Evolutionary conservation across 2,329 filamentous ascomycete species (phyloP).

Genomic region (Aspergillus aculeatus): DNA sequence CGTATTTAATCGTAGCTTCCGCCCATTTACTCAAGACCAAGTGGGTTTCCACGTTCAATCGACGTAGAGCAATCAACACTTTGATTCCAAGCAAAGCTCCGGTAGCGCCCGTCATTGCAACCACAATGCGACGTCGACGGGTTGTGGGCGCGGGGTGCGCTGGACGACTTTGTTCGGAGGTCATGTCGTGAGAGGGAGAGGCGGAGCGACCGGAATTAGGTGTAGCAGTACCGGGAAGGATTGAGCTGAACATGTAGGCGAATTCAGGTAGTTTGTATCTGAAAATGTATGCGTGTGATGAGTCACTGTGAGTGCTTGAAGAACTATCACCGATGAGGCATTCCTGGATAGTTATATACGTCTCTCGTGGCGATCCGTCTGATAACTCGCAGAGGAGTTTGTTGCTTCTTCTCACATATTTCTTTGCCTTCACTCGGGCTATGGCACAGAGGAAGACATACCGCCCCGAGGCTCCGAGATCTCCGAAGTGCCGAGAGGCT

Average conservation of each 20-base stretch:
- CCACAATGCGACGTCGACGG: slow-evolving; percentile 36
- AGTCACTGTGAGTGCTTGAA: background rate
- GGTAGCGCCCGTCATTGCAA: slow-evolving; percentile 54
- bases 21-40: slow-evolving; percentile 53
- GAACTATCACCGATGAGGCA: background rate
- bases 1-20: slow-evolving; percentile 49
- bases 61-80: slow-evolving; percentile 41
- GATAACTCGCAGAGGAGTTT: background rate
- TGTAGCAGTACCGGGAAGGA: slow-evolving; percentile 20
- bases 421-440: background rate
- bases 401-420: background rate
- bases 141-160: slow-evolving; percentile 1
- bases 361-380: background rate
- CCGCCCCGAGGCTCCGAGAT: background rate
- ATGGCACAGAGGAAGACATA: background rate
- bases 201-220: slow-evolving; percentile 19
- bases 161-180: background rate
- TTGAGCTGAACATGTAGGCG: slow-evolving; percentile 6
- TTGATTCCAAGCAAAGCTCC: slow-evolving; percentile 47
- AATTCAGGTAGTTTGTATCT: background rate
- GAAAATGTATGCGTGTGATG: background rate
- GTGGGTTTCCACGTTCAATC: slow-evolving; percentile 49
- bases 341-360: background rate
- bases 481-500: slow-evolving; percentile 11
- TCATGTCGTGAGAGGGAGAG: slow-evolving; percentile 10